Base-by-base conservation (phyloP, 306 rosid genomes). In the Pterocarpus santalinus region DNA sequence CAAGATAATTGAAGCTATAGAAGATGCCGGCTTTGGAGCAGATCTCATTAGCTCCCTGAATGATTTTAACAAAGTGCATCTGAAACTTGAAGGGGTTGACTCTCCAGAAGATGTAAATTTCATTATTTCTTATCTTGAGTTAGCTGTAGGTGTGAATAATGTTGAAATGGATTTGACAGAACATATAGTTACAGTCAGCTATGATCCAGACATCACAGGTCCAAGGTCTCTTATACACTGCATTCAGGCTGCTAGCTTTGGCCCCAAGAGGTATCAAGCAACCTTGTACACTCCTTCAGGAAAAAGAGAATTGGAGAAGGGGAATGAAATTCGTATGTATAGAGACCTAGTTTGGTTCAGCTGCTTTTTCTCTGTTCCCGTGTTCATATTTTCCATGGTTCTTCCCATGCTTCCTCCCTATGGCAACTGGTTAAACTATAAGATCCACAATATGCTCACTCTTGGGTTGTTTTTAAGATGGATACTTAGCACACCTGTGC, bases 351-450 rank as follows among this genome's bases (percentile, higher is more conserved):
- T 92, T 87, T 81, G 93, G 77, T 69, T 91, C 65, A 95, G 99
- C 91, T 93, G 97, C 86, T 76, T 95, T 43, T 95, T 93, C 85
- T 89, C 97, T 5, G 88, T 90, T 86, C 99, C 99, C 0, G 87
- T 95, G 70, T 92, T 95, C 39, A 61, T 89, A 36, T 92, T 90
- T 81, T 89, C 99, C 69, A 95, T 95, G 97, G 92, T 95, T 52
- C 94, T 95, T 71, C 99, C 99, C 13, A 90, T 92, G 99, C 86
- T 95, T 84, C 94, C 97, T 85, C 97, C 97, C 3, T 95, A 88
- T 57, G 99, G 97, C 8, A 82, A 91, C 70, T 95, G 99, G 99
- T 80, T 95, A 71, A 80, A 89, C 74, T 86, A 80, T 73, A 91
- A 86, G 91, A 72, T 90, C 74, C 90, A 89, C 74, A 91, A 90